Conservation (phyloP, 257 asterid species). For the Solanum chaucha region DNA sequence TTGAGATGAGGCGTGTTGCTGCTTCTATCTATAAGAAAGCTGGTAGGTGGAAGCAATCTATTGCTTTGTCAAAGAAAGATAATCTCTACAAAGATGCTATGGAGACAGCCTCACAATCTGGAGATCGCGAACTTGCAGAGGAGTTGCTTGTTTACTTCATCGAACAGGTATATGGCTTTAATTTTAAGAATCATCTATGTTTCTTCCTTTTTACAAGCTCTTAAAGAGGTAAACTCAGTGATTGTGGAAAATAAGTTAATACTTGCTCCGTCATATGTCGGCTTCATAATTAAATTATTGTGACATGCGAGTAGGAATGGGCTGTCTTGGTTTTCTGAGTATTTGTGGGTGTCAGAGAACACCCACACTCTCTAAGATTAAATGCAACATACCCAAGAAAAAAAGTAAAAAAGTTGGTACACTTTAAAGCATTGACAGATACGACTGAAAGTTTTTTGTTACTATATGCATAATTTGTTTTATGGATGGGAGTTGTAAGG, state of each 20-base stretch:
- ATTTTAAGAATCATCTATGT: background rate
- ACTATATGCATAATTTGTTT: background rate
- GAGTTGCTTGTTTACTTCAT: conserved; percentile 94
- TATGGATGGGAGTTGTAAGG: background rate
- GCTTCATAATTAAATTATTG: background rate
- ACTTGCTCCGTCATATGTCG: background rate
- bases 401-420: background rate
- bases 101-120: conserved; percentile 99
- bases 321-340: background rate
- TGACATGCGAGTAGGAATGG: background rate
- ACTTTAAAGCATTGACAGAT: background rate
- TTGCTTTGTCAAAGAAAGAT: conserved; percentile 96
- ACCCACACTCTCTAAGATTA: background rate
- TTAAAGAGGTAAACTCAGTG: background rate
- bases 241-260: background rate
- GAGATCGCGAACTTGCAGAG: conserved; percentile 99
- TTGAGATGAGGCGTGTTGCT: conserved; percentile 99
- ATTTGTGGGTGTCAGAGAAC: background rate
- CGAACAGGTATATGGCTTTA: conserved; percentile 55
- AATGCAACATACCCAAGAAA: background rate
- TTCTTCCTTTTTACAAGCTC: background rate
- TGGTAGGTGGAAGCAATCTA: conserved; percentile 97
- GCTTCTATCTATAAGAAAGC: conserved; percentile 98
- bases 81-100: conserved; percentile 93
- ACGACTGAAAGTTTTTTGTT: background rate